phyloP scores from a whole-genome alignment of 1,284 basidiomycete species.

The Cutaneotrichosporon cutaneum region DNA sequence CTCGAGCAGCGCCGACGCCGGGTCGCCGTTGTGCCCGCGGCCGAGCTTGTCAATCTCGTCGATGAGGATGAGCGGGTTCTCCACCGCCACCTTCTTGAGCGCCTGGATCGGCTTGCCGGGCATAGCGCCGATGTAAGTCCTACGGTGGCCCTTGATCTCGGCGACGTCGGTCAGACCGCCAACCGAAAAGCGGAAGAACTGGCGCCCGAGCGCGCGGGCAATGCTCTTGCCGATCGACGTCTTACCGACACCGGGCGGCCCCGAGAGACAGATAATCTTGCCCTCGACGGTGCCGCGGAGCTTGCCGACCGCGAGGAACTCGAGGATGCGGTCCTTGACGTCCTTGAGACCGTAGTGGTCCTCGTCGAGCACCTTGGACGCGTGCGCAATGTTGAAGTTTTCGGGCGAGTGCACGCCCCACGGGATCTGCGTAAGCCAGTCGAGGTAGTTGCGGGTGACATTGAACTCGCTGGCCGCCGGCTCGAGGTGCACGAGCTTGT shows the following conservation, averaged over 20 bases:
- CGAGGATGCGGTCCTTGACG: conserved; percentile 94
- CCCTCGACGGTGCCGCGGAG: conserved; percentile 94
- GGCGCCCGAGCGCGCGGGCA: conserved; percentile 50
- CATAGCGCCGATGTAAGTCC: conserved; percentile 94
- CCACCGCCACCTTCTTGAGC: conserved; percentile 91
- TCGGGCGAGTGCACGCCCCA: conserved; percentile 96
- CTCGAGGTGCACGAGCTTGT: conserved; percentile 87
- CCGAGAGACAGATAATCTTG: conserved; percentile 95
- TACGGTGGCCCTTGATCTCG: conserved; percentile 96
- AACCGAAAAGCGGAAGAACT: conserved; percentile 71
- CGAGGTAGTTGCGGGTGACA: conserved; percentile 94
- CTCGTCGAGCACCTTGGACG: conserved; percentile 82
- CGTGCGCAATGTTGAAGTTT: conserved; percentile 86
- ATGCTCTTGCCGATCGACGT: conserved; percentile 88
- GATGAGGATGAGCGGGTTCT: conserved; percentile 94
- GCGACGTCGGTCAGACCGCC: conserved; percentile 96
- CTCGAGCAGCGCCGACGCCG: conserved; percentile 87
- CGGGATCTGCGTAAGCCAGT: conserved; percentile 94
- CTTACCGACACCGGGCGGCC: conserved; percentile 96
- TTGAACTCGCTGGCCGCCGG: conserved; percentile 90
- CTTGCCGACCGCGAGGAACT: conserved; percentile 97
- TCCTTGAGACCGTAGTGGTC: conserved; percentile 96
- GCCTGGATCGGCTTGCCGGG: conserved; percentile 99
- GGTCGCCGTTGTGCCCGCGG: conserved; percentile 88
- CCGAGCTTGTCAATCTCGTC: conserved; percentile 99